Percentiles rank a stretch among this genome's conserved stretches.
phyloP scores from a whole-genome alignment of 495 filamentous ascomycete species.

The Entonaema liquescens region DNA sequence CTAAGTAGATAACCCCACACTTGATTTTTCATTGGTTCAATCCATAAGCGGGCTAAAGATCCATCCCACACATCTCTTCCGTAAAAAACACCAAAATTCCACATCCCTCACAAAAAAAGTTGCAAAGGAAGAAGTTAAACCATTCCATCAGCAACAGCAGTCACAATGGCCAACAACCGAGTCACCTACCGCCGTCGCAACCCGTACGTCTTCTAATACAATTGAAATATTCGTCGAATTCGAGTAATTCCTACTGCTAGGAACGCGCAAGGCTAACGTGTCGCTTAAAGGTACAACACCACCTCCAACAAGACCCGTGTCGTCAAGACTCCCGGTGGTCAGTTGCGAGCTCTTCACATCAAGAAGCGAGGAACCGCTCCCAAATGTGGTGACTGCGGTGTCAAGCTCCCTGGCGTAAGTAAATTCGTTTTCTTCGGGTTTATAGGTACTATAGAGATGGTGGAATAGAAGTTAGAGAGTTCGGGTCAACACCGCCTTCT shows the following conservation, averaged over 20 bases:
- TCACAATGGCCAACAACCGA: conserved; percentile 67
- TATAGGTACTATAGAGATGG: background rate
- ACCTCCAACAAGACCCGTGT: conserved; percentile 95
- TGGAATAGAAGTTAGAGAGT: background rate
- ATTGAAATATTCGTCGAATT: conserved; percentile 12
- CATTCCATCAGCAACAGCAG: conserved; percentile 63
- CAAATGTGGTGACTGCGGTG: conserved; percentile 98
- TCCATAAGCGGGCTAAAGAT: conserved; percentile 42
- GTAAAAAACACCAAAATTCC: conserved; percentile 52
- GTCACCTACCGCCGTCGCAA: conserved; percentile 83
- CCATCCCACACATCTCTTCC: conserved; percentile 45
- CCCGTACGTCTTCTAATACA: conserved; percentile 70
- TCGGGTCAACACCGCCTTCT: background rate
- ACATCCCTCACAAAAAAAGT: conserved; percentile 55
- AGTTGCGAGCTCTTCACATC: conserved; percentile 94
- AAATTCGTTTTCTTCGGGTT: conserved; percentile 10
- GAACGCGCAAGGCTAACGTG: conserved; percentile 40
- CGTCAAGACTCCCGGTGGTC: conserved; percentile 94
- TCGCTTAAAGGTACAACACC: conserved; percentile 85
- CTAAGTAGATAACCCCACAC: conserved; percentile 4
- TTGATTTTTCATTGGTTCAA: conserved; percentile 33
- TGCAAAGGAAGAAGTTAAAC: conserved; percentile 50
- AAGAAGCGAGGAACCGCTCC: conserved; percentile 97
- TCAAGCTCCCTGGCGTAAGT: conserved; percentile 94
- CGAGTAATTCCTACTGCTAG: conserved; percentile 15